A percentile compares a stretch with the other conserved stretches of the same genome.
These are phyloP conservation scores for Chrysopogon serrulatus DNA, from an alignment of 176 grass and related monocot genomes.

Conservation along the genomic window DNA sequence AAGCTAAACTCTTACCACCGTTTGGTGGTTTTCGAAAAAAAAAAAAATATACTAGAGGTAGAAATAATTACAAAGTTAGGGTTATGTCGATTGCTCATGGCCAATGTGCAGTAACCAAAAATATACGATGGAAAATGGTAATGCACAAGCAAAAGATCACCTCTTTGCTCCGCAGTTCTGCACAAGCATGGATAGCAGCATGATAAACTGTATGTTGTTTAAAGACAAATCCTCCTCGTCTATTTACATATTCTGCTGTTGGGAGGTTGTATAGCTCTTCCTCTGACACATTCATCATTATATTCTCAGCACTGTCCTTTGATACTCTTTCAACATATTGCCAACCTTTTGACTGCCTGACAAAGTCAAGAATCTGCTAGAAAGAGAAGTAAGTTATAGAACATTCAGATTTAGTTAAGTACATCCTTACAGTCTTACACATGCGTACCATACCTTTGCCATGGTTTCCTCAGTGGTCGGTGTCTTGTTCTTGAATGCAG, in stretches of 20 bases:
- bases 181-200: conserved; percentile 89
- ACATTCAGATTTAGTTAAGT: neutral
- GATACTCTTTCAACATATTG: conserved; percentile 63
- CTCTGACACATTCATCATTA: conserved; percentile 98
- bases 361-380: conserved; percentile 88
- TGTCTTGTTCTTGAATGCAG: conserved; percentile 87
- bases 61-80: neutral
- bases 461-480: conserved; percentile 62
- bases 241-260: conserved; percentile 81
- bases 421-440: neutral
- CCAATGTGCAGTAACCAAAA: conserved; percentile 4
- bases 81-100: neutral
- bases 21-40: neutral
- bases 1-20: neutral
- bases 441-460: conserved; percentile 50
- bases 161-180: conserved; percentile 87
- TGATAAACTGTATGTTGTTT: conserved; percentile 83
- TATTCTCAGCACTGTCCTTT: conserved; percentile 80
- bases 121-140: conserved; percentile 12
- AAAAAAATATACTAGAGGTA: conserved; percentile 9
- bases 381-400: conserved; percentile 1
- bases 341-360: conserved; percentile 96
- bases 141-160: conserved; percentile 27
- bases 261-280: conserved; percentile 97
- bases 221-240: conserved; percentile 65